Base-by-base conservation (phyloP, 2,329 filamentous ascomycete species). In the Seiridium cupressi region DNA sequence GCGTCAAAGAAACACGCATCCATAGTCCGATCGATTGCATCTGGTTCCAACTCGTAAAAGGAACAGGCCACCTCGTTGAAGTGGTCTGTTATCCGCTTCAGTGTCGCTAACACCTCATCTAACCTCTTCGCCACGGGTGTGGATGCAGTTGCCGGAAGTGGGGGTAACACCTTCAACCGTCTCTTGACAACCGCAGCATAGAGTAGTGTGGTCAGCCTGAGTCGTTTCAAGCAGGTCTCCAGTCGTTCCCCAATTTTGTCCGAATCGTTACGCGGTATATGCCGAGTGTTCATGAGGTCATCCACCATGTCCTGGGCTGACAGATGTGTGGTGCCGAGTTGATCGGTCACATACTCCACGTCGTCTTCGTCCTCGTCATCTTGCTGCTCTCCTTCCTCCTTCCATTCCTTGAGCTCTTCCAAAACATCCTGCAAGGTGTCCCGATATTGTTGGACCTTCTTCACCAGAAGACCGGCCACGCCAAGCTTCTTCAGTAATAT, bases 331-430 rank as follows among this genome's bases (percentile, higher is more conserved):
- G 69, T 68, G 26, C 67, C 65, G 38, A 74, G 62, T 1, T 69
- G 67, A 26, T 74, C 68, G 18, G 73, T 66, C 1, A 74, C 62
- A 13, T 70, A 78, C 56, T 86, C 81, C 13, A 84, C 67, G 18
- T 70, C 72, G 4, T 72, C 79, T 40, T 76, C 78, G 32, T 83
- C 80, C 0, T 83, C 78, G 11, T 83, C 82, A 1, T 83, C 82
- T 1, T 86, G 86, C 3, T 86, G 84, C 0, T 84, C 82, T 8
- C 85, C 83, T 67, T 92, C 89, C 1, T 92, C 90, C 26, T 89
- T 87, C 92, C 93, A 97, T 67, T 94, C 92, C 71, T 92, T 91
- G 64, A 97, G 74, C 76, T 97, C 94, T 63, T 91, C 86, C 66
- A 96, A 84, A 0, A 92, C 90, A 76, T 97, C 94, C 66, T 91